Evolutionary conservation across 768 basidiomycete genomes (phyloP).

Genomic region (Leccinellum rugosiceps): DNA sequence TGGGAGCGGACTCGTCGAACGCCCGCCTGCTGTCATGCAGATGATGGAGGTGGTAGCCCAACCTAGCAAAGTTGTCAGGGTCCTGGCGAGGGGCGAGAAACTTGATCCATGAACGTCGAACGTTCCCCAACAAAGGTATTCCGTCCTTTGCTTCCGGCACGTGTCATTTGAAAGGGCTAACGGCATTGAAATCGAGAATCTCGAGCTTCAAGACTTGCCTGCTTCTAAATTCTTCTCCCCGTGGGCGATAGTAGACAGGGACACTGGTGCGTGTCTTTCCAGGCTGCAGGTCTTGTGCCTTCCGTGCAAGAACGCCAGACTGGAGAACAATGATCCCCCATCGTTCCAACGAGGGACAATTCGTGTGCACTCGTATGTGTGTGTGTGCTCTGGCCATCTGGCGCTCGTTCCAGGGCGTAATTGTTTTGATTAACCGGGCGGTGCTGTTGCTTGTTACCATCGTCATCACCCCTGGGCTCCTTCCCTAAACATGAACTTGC

Average conservation of each 20-base stretch:
- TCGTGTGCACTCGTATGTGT: conserved; percentile 22
- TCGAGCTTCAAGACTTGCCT: conserved; percentile 18
- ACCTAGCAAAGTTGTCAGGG: conserved; percentile 71
- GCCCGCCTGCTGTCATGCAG: conserved; percentile 72
- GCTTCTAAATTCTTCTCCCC: conserved; percentile 12
- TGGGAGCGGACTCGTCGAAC: conserved; percentile 59
- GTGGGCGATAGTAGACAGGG: conserved; percentile 20
- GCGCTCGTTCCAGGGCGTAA: conserved; percentile 16
- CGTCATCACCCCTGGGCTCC: conserved; percentile 5
- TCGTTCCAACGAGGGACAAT: conserved; percentile 22
- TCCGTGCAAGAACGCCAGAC: conserved; percentile 13
- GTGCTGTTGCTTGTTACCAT: conserved; percentile 15
- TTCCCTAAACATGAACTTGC: conserved; percentile 10
- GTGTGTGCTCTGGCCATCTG: conserved; percentile 18
- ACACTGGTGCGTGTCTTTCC: conserved; percentile 20
- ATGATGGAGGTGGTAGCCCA: conserved; percentile 80
- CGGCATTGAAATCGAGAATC: conserved; percentile 10
- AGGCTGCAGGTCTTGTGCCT: conserved; percentile 22
- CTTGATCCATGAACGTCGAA: conserved; percentile 45
- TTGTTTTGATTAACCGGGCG: conserved; percentile 20
- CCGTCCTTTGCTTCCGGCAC: background rate
- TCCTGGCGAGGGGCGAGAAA: conserved; percentile 83
- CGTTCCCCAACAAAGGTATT: conserved; percentile 10
- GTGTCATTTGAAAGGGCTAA: background rate
- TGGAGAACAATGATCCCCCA: conserved; percentile 14